Evolutionary conservation across 208 protist genomes (phyloP).

Genomic region (Wallacemonas sp.): DNA sequence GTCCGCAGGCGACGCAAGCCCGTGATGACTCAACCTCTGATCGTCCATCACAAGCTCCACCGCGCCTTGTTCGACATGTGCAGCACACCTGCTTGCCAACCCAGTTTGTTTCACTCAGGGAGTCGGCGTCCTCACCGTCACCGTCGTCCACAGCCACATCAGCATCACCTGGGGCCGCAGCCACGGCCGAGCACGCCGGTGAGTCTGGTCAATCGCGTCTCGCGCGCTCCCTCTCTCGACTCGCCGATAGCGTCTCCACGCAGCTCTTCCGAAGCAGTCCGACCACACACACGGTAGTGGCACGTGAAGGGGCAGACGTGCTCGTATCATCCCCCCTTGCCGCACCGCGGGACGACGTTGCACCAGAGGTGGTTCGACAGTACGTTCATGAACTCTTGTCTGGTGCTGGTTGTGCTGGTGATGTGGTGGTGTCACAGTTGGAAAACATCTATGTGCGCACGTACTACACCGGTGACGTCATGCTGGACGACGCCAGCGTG

Average conservation of each 20-base stretch:
- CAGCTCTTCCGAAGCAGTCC: constrained; percentile 9
- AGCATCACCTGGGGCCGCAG: too few species aligned
- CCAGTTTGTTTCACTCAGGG: too few species aligned
- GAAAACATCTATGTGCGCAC: background rate
- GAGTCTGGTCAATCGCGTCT: background rate
- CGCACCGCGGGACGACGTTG: too few species aligned
- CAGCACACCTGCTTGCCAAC: background rate
- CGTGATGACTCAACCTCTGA: background rate
- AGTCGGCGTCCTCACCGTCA: too few species aligned
- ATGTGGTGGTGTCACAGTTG: background rate
- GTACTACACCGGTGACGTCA: constrained; percentile 10
- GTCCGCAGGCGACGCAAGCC: too few species aligned
- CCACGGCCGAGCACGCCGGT: background rate
- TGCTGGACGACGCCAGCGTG: background rate
- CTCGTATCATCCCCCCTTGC: too few species aligned
- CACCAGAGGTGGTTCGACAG: too few species aligned
- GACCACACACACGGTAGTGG: too few species aligned
- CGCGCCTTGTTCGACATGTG: background rate
- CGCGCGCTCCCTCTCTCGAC: background rate
- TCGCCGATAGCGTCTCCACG: background rate
- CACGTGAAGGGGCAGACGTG: too few species aligned
- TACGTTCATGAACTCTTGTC: too few species aligned
- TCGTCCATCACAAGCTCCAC: too few species aligned
- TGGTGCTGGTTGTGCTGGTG: background rate
- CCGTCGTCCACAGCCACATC: too few species aligned